A percentile compares a stretch with the other conserved stretches of the same genome.
phyloP scores from a whole-genome alignment of 176 grass and related monocot species.

The Dendrocalamus sinicus region DNA sequence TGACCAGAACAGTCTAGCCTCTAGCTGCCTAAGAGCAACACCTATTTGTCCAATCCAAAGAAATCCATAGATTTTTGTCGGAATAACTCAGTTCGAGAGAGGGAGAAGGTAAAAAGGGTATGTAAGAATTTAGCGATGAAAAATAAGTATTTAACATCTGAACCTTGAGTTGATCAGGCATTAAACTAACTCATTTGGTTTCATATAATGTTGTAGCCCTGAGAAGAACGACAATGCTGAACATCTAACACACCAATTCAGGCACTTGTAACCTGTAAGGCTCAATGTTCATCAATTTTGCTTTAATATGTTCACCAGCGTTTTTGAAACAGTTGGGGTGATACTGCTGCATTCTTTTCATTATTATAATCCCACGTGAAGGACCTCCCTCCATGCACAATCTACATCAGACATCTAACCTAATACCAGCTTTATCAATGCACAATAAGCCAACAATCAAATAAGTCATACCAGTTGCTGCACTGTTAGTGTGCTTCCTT shows the following conservation, averaged over 20 bases:
- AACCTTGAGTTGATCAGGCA: not conserved
- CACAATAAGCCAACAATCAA: not conserved
- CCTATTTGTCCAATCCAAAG: not conserved
- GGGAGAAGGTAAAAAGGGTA: no score
- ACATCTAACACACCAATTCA: not conserved
- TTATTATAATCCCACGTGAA: not conserved
- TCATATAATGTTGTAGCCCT: not conserved
- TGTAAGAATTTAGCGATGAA: no score
- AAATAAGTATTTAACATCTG: not conserved
- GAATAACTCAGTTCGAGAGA: no score
- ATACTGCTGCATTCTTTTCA: not conserved
- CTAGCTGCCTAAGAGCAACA: not conserved
- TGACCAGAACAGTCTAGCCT: not conserved
- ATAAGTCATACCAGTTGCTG: conserved; percentile 71
- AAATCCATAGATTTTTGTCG: no score
- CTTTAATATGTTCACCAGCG: not conserved
- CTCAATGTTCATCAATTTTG: not conserved
- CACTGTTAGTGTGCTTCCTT: conserved; percentile 96
- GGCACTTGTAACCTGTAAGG: not conserved
- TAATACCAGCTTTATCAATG: not conserved
- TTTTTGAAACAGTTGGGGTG: not conserved
- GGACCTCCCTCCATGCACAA: not conserved
- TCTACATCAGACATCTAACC: not conserved
- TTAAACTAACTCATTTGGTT: not conserved
- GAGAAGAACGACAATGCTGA: not conserved